These are phyloP conservation scores for Vigna angularis DNA, from an alignment of 306 rosid species.

Conservation along the genomic window DNA sequence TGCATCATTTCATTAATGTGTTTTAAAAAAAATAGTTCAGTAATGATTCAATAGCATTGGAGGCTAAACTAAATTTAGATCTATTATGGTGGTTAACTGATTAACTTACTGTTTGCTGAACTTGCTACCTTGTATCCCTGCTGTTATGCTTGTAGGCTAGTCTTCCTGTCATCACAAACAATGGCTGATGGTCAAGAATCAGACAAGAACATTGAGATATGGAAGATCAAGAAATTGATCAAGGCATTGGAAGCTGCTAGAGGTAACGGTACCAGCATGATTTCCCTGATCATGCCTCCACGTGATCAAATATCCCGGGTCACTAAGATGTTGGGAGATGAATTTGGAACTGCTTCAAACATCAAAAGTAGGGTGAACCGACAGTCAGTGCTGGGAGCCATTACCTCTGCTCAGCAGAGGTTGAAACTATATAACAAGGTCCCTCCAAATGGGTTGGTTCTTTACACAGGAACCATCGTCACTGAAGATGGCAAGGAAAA, in stretches of 20 bases:
- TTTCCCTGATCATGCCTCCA: constrained; percentile 93
- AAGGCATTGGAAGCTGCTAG: constrained; percentile 88
- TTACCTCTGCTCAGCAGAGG: constrained; percentile 90
- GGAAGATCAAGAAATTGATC: constrained; percentile 93
- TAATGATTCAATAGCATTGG: not conserved
- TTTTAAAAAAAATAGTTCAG: not conserved
- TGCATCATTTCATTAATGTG: not conserved
- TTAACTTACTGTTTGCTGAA: not conserved
- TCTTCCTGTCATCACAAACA: not conserved
- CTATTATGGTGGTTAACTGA: not conserved
- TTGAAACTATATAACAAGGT: constrained; percentile 88
- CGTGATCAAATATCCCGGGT: constrained; percentile 91
- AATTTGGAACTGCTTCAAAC: constrained; percentile 94
- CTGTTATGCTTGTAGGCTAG: constrained; percentile 22
- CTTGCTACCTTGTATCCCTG: not conserved
- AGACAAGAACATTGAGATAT: constrained; percentile 91
- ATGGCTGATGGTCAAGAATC: constrained; percentile 88
- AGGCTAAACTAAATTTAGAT: not conserved
- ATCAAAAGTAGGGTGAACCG: constrained; percentile 92
- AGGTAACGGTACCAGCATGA: constrained; percentile 97
- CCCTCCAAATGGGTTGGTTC: constrained; percentile 90
- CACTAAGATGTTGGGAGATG: constrained; percentile 95
- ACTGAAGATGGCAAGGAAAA: constrained; percentile 95
- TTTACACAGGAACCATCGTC: constrained; percentile 84
- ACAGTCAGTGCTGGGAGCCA: constrained; percentile 87